Conservation (phyloP, 176 grass and related monocot genomes). For the Avena insularis region DNA sequence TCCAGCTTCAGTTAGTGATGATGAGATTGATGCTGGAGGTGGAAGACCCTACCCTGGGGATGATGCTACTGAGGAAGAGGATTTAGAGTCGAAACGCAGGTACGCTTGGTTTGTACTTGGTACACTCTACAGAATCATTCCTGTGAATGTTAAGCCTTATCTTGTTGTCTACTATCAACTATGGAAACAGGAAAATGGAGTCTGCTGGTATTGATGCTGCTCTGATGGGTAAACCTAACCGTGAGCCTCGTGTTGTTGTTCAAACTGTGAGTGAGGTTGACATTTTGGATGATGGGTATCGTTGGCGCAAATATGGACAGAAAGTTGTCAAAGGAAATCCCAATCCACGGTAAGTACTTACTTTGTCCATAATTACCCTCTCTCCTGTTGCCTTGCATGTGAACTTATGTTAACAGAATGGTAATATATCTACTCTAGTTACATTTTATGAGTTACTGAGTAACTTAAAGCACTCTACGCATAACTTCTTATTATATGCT, state of each 20-base stretch:
- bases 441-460: conserved; percentile 2
- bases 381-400: not conserved
- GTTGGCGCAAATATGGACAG: conserved; percentile 99
- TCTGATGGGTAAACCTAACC: conserved; percentile 85
- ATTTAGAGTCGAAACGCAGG: conserved; percentile 97
- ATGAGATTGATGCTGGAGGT: conserved; percentile 73
- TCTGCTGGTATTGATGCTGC: conserved; percentile 73
- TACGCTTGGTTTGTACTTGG: conserved; percentile 39
- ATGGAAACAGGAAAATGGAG: conserved; percentile 84
- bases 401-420: not conserved
- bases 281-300: conserved; percentile 99
- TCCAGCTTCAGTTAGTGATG: conserved; percentile 66
- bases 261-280: conserved; percentile 99
- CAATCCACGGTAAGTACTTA: conserved; percentile 76
- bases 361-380: conserved; percentile 15
- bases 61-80: conserved; percentile 74
- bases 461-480: conserved; percentile 2
- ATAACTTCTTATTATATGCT: not conserved
- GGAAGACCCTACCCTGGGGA: conserved; percentile 76
- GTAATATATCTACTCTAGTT: conserved; percentile 6
- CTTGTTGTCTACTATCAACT: conserved; percentile 42
- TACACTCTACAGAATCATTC: conserved; percentile 1
- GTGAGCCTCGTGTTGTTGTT: conserved; percentile 97
- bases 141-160: conserved; percentile 35
- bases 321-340: conserved; percentile 99